Base-by-base conservation (phyloP, 2,329 filamentous ascomycete genomes). In the Chaetomiaceae sp. region DNA sequence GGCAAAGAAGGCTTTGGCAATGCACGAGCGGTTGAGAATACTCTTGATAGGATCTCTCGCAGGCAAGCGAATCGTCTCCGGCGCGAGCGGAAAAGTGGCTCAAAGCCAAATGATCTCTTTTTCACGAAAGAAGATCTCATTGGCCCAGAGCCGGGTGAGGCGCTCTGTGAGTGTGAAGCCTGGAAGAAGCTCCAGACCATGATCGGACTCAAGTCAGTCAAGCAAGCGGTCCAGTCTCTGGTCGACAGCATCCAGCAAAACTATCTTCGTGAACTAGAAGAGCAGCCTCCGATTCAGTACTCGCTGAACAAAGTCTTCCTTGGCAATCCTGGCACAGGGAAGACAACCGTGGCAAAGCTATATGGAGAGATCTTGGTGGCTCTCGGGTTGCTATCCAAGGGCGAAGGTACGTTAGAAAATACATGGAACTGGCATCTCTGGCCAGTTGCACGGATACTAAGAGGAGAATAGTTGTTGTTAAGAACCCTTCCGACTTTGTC, bases 401-500 rank as follows among this genome's bases (percentile, higher is more conserved):
- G 85, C 0, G 86, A 90, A 74, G 80, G 81, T 81, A 63, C n/a
- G n/a, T n/a, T n/a, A n/a, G n/a, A n/a, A n/a, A n/a, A n/a, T n/a
- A n/a, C n/a, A n/a, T n/a, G n/a, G n/a, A n/a, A n/a, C n/a, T n/a
- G n/a, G n/a, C n/a, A n/a, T n/a, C n/a, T n/a, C n/a, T n/a, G n/a
- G n/a, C n/a, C n/a, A n/a, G n/a, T 34, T 34, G 32, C 10, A 34
- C 5, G 4, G 10, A 2, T 18, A 29, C 50, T 55, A 52, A 56
- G 45, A 14, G 10, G 9, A 18, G 25, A 2, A 10, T 38, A 69
- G 85, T 91, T 0, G 70, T 91, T 0, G 65, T 82, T 2, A 91
- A 88, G 62, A 89, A 83, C 36, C 87, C 87, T 0, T 70, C 86
- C 0, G 88, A 92, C 59, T 91, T 92, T 61, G 71, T 90, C 1